Conservation (phyloP, 2,329 filamentous ascomycete species). For the Aureobasidium lini region DNA sequence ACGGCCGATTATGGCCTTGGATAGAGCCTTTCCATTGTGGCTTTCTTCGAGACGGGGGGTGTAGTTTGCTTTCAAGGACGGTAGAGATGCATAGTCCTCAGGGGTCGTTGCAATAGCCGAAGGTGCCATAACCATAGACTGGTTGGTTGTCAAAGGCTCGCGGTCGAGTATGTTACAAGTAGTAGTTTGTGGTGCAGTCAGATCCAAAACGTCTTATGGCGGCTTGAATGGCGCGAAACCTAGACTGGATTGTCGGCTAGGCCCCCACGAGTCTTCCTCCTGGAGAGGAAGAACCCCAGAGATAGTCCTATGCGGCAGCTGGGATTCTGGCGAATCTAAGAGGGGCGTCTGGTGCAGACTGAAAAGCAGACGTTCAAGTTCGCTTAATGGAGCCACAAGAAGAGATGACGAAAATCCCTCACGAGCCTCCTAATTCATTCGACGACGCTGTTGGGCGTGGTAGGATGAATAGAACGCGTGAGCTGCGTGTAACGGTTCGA, state of each 20-base stretch:
- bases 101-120: slow-evolving; percentile 51
- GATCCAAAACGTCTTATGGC: slow-evolving; percentile 62
- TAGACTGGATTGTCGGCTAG: slow-evolving; percentile 77
- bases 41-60: slow-evolving; percentile 17
- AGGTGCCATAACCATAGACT: slow-evolving; percentile 61
- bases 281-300: slow-evolving; percentile 97
- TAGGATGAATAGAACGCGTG: not conserved
- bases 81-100: slow-evolving; percentile 28
- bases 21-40: slow-evolving; percentile 43
- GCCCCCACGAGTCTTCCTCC: slow-evolving; percentile 99
- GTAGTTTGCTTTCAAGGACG: slow-evolving; percentile 28
- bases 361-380: slow-evolving; percentile 37
- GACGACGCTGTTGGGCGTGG: slow-evolving; percentile 1
- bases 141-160: slow-evolving; percentile 19
- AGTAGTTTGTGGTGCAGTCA: slow-evolving; percentile 16
- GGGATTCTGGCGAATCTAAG: slow-evolving; percentile 56
- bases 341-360: slow-evolving; percentile 34
- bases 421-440: not conserved
- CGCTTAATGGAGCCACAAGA: slow-evolving; percentile 29
- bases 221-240: slow-evolving; percentile 91
- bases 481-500: not conserved
- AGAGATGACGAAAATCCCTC: slow-evolving; percentile 17
- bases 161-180: slow-evolving; percentile 7
- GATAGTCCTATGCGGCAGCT: slow-evolving; percentile 99
- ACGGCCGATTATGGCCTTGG: slow-evolving; percentile 78